Conservation (phyloP, 805 yeast species). For the Hanseniaspora lindneri region DNA sequence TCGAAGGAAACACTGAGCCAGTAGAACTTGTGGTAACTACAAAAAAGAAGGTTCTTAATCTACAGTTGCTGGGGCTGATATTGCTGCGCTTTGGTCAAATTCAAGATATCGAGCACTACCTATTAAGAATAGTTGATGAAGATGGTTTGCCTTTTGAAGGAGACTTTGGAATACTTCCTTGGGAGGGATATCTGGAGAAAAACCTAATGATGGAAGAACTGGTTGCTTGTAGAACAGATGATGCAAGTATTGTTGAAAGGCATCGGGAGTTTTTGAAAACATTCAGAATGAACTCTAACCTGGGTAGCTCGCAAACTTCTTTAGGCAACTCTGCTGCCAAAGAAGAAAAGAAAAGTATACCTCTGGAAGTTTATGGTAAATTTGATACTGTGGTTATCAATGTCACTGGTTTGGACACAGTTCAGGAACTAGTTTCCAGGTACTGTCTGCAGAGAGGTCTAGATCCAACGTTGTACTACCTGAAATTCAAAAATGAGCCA, state of each 20-base stretch:
- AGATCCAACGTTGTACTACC: conserved; percentile 30
- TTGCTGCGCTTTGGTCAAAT: not conserved
- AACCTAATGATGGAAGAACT: conserved; percentile 63
- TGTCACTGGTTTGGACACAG: conserved; percentile 23
- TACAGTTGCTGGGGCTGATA: conserved; percentile 1
- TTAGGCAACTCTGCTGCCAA: conserved; percentile 31
- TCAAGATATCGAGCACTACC: conserved; percentile 19
- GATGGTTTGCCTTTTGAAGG: conserved; percentile 87
- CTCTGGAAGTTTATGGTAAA: conserved; percentile 18
- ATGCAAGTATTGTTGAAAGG: conserved; percentile 33
- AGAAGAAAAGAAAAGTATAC: conserved; percentile 24
- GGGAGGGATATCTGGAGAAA: conserved; percentile 53
- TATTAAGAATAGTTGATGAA: conserved; percentile 71
- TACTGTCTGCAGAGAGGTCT: conserved; percentile 29
- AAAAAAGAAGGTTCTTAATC: not conserved
- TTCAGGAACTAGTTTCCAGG: conserved; percentile 30
- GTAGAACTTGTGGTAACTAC: not conserved
- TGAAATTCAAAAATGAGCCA: conserved; percentile 29
- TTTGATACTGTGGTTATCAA: conserved; percentile 23
- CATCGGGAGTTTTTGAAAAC: no score
- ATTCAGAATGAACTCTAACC: no score
- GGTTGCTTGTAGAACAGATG: conserved; percentile 53
- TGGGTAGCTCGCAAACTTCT: no score
- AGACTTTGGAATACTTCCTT: conserved; percentile 75
- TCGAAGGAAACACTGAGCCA: conserved; percentile 2